A percentile compares a stretch with the other conserved stretches of the same genome.
Evolutionary conservation across 108 stramenopile genomes (phyloP).

Genomic region (Cylindrotheca fusiformis): DNA sequence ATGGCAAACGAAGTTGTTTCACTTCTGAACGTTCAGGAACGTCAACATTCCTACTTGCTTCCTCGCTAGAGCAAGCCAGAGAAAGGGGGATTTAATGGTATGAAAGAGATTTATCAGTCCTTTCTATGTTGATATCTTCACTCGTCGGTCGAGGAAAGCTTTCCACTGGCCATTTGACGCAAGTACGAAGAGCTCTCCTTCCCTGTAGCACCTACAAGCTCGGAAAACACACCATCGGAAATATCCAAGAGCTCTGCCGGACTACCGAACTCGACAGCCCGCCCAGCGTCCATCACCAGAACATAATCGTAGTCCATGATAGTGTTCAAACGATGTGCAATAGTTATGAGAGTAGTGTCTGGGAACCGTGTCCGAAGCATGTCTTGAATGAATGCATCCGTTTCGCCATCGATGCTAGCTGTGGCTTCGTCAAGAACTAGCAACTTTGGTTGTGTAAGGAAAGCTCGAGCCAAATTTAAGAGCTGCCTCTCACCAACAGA

Average conservation of each 20-base stretch:
- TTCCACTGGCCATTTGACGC: slow-evolving; percentile 46
- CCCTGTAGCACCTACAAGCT: slow-evolving; percentile 78
- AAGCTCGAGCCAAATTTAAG: slow-evolving; percentile 86
- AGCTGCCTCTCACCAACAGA: slow-evolving; percentile 91
- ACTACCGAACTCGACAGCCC: slow-evolving; percentile 79
- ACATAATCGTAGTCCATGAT: slow-evolving; percentile 95
- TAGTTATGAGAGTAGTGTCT: slow-evolving; percentile 85
- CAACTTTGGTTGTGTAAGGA: slow-evolving; percentile 69
- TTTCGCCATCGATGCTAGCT: slow-evolving; percentile 70
- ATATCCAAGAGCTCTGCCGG: slow-evolving; percentile 75
- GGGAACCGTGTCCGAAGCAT: slow-evolving; percentile 85
- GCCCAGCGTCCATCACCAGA: slow-evolving; percentile 86
- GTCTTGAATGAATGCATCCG: slow-evolving; percentile 84
- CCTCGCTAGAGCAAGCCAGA: too few relatives aligned
- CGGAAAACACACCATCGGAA: slow-evolving; percentile 62
- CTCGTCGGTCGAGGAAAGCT: too few relatives aligned
- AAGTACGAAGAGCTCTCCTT: slow-evolving; percentile 63
- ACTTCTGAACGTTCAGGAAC: too few relatives aligned
- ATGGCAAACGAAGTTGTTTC: too few relatives aligned
- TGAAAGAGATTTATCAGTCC: too few relatives aligned
- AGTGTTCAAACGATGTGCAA: slow-evolving; percentile 91
- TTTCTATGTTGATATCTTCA: too few relatives aligned
- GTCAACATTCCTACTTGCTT: too few relatives aligned
- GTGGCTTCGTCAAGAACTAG: slow-evolving; percentile 82
- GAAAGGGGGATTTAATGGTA: too few relatives aligned